Conservation (phyloP, 2,329 filamentous ascomycete genomes). For the Juglanconis oblonga region DNA sequence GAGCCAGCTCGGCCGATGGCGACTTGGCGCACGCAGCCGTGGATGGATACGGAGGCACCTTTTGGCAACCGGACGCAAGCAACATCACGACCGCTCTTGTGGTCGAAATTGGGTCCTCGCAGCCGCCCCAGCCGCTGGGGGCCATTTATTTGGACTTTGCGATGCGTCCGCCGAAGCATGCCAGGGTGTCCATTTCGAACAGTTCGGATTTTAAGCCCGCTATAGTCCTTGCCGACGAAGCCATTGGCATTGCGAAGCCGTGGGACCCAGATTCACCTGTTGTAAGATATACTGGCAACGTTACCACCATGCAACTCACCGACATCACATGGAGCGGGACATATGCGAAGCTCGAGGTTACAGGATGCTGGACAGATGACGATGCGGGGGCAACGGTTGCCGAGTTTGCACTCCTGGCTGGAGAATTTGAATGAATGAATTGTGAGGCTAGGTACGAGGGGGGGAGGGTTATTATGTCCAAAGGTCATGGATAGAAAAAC, state of each 20-base stretch:
- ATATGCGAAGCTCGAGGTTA: constrained; percentile 13
- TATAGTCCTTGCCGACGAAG: constrained; percentile 14
- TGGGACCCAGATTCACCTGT: constrained; percentile 13
- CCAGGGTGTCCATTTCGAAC: constrained; percentile 18
- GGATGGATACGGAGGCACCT: constrained; percentile 61
- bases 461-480: no score
- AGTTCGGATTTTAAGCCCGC: constrained; percentile 12
- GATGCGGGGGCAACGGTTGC: constrained; percentile 7
- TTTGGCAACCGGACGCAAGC: constrained; percentile 59
- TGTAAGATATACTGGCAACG: constrained; percentile 12
- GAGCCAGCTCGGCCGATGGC: constrained; percentile 46
- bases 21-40: constrained; percentile 63
- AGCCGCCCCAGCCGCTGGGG: constrained; percentile 3
- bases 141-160: constrained; percentile 15
- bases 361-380: constrained; percentile 6
- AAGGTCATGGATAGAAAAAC: no score
- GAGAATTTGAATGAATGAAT: neutral
- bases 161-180: constrained; percentile 17
- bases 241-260: constrained; percentile 21
- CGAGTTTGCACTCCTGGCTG: constrained; percentile 7
- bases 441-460: neutral
- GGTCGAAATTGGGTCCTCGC: constrained; percentile 38
- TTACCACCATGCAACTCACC: constrained; percentile 5
- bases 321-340: constrained; percentile 8
- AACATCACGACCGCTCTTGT: constrained; percentile 53